Evolutionary conservation across 2,329 filamentous ascomycete genomes (phyloP).

Genomic region (Purpureocillium takamizusanense): DNA sequence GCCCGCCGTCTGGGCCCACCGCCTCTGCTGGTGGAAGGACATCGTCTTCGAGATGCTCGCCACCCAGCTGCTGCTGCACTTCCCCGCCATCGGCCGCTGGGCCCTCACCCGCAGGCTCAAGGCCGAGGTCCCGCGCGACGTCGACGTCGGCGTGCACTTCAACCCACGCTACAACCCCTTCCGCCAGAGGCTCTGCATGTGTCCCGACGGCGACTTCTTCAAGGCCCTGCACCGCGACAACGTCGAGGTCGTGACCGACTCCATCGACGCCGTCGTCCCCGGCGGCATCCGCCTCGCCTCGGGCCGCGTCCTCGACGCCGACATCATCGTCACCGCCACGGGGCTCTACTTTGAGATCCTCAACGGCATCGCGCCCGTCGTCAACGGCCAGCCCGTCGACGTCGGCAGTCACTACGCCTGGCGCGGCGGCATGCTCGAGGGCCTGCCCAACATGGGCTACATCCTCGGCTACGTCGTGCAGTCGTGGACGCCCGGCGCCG

Average conservation of each 20-base stretch:
- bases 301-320: conserved; percentile 44
- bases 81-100: conserved; percentile 13
- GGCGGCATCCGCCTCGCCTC: conserved; percentile 37
- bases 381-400: conserved; percentile 45
- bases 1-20: conserved; percentile 35
- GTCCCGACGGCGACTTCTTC: conserved; percentile 48
- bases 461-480: conserved; percentile 58
- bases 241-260: conserved; percentile 39
- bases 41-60: conserved; percentile 37
- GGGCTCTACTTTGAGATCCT: conserved; percentile 52
- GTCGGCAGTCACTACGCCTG: conserved; percentile 46
- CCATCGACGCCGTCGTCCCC: conserved; percentile 39
- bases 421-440: conserved; percentile 58
- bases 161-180: conserved; percentile 57
- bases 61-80: conserved; percentile 16
- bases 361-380: conserved; percentile 38
- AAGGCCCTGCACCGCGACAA: conserved; percentile 34
- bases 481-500: conserved; percentile 59
- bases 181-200: conserved; percentile 69
- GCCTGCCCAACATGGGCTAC: conserved; percentile 53
- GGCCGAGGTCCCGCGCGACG: conserved; percentile 40
- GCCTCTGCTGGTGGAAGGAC: conserved; percentile 38
- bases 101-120: conserved; percentile 33
- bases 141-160: conserved; percentile 54
- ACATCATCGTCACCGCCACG: conserved; percentile 63